Evolutionary conservation across 306 rosid genomes (phyloP).

Genomic region (Neltuma alba): DNA sequence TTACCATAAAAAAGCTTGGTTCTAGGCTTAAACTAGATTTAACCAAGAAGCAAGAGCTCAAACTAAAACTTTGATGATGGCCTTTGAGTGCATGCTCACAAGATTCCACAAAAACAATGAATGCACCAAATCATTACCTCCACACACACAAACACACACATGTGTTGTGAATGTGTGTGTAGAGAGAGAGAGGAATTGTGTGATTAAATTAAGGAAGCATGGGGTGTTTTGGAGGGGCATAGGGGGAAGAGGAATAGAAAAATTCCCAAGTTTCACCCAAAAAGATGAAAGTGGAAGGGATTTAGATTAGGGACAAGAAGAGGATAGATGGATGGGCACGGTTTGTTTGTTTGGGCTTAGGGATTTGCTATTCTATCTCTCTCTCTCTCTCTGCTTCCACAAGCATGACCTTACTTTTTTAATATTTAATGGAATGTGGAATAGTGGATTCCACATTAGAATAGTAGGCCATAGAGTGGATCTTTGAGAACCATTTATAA

Average conservation of each 20-base stretch:
- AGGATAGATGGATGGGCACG: slow-evolving; percentile 54
- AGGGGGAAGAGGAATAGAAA: slow-evolving; percentile 8
- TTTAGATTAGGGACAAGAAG: slow-evolving; percentile 44
- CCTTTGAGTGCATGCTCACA: slow-evolving; percentile 46
- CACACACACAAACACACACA: slow-evolving; percentile 1
- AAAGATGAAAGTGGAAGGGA: slow-evolving; percentile 31
- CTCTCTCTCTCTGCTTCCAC: slow-evolving; percentile 1
- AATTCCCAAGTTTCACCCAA: slow-evolving; percentile 28
- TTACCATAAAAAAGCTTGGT: not conserved
- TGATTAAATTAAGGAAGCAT: slow-evolving; percentile 40
- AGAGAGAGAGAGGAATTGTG: slow-evolving; percentile 1
- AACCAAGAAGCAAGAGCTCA: not conserved
- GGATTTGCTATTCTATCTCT: slow-evolving; percentile 50
- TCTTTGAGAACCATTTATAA: not conserved
- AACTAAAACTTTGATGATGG: not conserved
- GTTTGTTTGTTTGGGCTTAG: slow-evolving; percentile 47
- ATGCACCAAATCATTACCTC: slow-evolving; percentile 63
- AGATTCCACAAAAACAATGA: slow-evolving; percentile 46
- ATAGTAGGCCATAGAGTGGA: not conserved
- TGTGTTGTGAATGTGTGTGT: not conserved
- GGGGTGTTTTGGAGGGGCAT: slow-evolving; percentile 66
- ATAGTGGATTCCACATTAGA: not conserved
- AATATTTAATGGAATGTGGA: slow-evolving; percentile 45
- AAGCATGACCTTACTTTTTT: not conserved
- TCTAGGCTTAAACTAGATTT: not conserved